Conservation (phyloP, 805 yeast genomes). For the Barnettozyma salicaria region DNA sequence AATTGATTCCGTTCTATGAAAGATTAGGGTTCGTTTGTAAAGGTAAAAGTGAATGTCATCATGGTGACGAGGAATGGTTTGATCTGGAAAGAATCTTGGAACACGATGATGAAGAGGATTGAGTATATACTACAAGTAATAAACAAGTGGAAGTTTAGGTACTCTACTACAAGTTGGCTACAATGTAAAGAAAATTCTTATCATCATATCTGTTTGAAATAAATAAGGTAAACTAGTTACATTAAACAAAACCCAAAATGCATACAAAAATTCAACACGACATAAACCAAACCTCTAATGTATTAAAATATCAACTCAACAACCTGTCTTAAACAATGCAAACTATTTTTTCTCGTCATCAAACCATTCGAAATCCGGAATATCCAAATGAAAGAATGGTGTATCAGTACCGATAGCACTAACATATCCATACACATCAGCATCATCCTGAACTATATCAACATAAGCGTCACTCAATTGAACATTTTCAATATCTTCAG, state of each 20-base stretch:
- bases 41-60: constrained; percentile 56
- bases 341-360: constrained; percentile 5
- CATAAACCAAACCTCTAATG: constrained; percentile 1
- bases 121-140: no score
- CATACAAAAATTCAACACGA: constrained; percentile 1
- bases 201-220: neutral
- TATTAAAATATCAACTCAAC: neutral
- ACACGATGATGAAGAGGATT: constrained; percentile 42
- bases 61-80: constrained; percentile 57
- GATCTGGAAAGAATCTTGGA: constrained; percentile 41
- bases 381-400: constrained; percentile 74
- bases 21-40: constrained; percentile 70
- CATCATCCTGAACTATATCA: constrained; percentile 21
- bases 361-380: constrained; percentile 40
- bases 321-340: neutral
- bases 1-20: constrained; percentile 69
- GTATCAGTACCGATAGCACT: constrained; percentile 60
- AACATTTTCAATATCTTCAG: constrained; percentile 24
- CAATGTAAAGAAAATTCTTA: no score
- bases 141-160: no score
- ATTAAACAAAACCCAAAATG: no score
- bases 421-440: constrained; percentile 31
- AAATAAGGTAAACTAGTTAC: neutral
- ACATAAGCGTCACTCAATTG: constrained; percentile 16
- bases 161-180: no score